Conservation (phyloP, 345 rosid species). For the Garcia nutans region DNA sequence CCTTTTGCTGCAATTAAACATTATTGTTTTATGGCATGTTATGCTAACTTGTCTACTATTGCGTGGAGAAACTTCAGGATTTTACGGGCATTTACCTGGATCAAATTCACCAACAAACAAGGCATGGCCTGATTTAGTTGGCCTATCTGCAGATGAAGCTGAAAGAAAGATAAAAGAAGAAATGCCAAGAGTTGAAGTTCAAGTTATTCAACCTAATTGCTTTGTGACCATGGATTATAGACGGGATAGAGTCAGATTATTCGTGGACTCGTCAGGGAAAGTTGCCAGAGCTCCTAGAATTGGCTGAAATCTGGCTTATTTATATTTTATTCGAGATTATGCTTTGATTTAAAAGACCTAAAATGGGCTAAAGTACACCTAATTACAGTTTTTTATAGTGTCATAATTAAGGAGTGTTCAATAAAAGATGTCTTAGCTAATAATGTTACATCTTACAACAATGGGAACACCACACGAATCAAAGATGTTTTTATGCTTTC, state of each 20-base stretch:
- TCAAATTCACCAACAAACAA: constrained; percentile 21
- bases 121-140: constrained; percentile 59
- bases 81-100: constrained; percentile 24
- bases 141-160: constrained; percentile 43
- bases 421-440: neutral
- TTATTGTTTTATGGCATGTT: too few relatives aligned
- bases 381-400: too few relatives aligned
- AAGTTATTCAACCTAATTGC: constrained; percentile 37
- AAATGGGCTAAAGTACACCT: neutral
- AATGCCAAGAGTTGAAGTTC: constrained; percentile 31
- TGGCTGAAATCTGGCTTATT: constrained; percentile 24
- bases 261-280: constrained; percentile 37
- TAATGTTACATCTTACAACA: too few relatives aligned
- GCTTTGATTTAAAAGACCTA: neutral
- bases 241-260: constrained; percentile 36
- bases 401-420: too few relatives aligned
- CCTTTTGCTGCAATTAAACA: too few relatives aligned
- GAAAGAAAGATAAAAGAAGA: constrained; percentile 51
- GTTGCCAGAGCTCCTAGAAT: constrained; percentile 34
- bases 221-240: constrained; percentile 42
- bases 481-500: neutral
- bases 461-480: neutral
- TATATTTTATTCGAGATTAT: neutral
- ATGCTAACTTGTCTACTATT: neutral
- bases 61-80: constrained; percentile 22